A percentile compares a stretch with the other conserved stretches of the same genome.
These are phyloP conservation scores for Leccinum boreale DNA, from an alignment of 768 basidiomycete species.

Conservation along the genomic window DNA sequence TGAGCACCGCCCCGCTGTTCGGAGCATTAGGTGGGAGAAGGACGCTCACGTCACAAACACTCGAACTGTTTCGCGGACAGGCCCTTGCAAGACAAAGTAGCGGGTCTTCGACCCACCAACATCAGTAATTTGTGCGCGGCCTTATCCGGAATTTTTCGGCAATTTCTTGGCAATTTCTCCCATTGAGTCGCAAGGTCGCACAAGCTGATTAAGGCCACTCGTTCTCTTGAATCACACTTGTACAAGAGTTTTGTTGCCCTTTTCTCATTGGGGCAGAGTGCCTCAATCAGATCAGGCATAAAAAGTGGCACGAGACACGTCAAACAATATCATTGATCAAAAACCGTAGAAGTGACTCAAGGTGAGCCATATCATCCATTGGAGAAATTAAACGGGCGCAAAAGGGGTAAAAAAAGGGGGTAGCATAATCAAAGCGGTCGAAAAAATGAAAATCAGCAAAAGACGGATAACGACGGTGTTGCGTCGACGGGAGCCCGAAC, in stretches of 20 bases:
- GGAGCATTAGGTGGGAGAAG: constrained; percentile 11
- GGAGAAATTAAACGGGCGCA: too few species aligned
- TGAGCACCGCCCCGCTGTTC: constrained; percentile 83
- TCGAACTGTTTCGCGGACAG: constrained; percentile 84
- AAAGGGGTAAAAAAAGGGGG: too few species aligned
- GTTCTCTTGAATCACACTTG: neutral
- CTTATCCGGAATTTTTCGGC: neutral
- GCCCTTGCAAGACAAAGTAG: constrained; percentile 90
- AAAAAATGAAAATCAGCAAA: too few species aligned
- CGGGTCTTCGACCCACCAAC: constrained; percentile 96
- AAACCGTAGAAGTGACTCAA: neutral
- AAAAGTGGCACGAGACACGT: neutral
- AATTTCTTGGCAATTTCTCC: neutral
- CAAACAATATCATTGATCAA: neutral
- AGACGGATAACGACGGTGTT: too few species aligned
- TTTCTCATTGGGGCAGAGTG: neutral
- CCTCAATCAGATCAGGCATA: neutral
- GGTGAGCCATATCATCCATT: too few species aligned
- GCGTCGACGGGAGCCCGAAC: too few species aligned
- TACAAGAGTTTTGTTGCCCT: neutral
- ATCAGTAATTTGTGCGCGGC: neutral
- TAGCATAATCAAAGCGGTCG: too few species aligned
- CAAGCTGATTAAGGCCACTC: neutral
- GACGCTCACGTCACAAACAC: constrained; percentile 32
- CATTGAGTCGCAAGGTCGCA: neutral